Evolutionary conservation across 768 basidiomycete genomes (phyloP).

Genomic region (Tricholoma sp.): DNA sequence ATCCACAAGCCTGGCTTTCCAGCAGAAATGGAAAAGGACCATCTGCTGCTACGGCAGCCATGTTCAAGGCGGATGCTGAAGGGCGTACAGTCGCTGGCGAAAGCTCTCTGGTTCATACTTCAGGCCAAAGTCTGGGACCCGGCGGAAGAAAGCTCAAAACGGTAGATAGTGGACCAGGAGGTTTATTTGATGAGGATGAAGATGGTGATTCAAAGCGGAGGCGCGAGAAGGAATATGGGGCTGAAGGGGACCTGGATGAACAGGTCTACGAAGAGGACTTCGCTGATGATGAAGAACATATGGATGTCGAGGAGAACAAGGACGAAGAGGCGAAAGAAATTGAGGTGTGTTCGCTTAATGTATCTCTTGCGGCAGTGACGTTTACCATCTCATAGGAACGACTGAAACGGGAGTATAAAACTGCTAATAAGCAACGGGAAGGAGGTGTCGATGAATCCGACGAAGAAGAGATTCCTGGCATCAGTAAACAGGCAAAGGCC

Average conservation of each 20-base stretch:
- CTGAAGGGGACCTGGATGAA: slow-evolving; percentile 80
- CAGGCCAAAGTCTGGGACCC: slow-evolving; percentile 58
- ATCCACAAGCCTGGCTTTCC: slow-evolving; percentile 69
- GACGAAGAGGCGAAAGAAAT: slow-evolving; percentile 84
- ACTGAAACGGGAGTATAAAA: slow-evolving; percentile 75
- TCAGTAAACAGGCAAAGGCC: slow-evolving; percentile 68
- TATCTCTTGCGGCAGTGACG: background rate
- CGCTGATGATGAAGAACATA: slow-evolving; percentile 83
- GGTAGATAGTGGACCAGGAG: slow-evolving; percentile 62
- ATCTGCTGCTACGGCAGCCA: slow-evolving; percentile 58
- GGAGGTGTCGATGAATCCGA: slow-evolving; percentile 70
- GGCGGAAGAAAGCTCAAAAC: slow-evolving; percentile 62
- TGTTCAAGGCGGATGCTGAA: slow-evolving; percentile 64
- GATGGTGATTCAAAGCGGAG: slow-evolving; percentile 42
- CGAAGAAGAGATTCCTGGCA: slow-evolving; percentile 56
- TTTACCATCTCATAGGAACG: slow-evolving; percentile 52
- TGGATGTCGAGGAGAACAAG: slow-evolving; percentile 57
- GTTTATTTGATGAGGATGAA: slow-evolving; percentile 67
- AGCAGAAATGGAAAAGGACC: slow-evolving; percentile 54
- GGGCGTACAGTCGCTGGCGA: slow-evolving; percentile 35
- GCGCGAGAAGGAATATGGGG: slow-evolving; percentile 57
- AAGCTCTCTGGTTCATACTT: slow-evolving; percentile 42
- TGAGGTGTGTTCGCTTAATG: slow-evolving; percentile 45
- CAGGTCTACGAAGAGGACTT: slow-evolving; percentile 79
- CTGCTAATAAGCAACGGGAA: slow-evolving; percentile 70